Percentiles rank a stretch among this genome's conserved stretches.
phyloP scores from a whole-genome alignment of 2,329 filamentous ascomycete genomes.

The Cadophora malorum region DNA sequence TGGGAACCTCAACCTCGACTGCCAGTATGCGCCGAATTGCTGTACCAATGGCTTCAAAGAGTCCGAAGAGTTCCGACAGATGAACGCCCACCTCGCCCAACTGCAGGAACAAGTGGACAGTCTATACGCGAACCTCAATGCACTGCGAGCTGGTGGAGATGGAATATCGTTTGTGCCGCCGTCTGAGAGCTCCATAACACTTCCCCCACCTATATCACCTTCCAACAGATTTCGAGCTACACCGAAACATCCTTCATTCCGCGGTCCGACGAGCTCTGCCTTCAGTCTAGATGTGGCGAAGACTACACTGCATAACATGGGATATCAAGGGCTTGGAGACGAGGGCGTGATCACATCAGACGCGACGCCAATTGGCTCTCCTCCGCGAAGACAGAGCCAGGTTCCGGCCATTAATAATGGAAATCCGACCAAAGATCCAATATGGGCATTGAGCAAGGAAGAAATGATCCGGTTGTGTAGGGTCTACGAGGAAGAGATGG shows the following conservation, averaged over 20 bases:
- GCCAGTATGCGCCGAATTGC: constrained; percentile 71
- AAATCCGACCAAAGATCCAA: constrained; percentile 67
- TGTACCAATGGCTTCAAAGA: constrained; percentile 85
- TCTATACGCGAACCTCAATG: constrained; percentile 74
- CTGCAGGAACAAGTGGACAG: constrained; percentile 86
- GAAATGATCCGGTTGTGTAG: constrained; percentile 81
- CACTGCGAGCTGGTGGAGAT: constrained; percentile 42
- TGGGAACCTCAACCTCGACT: constrained; percentile 69
- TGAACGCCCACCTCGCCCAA: constrained; percentile 74
- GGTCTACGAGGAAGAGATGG: constrained; percentile 88
- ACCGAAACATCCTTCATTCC: constrained; percentile 65
- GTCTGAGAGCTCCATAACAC: constrained; percentile 41
- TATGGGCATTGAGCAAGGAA: constrained; percentile 78
- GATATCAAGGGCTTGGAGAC: constrained; percentile 73
- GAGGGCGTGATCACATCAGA: constrained; percentile 65
- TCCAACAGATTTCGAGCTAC: constrained; percentile 33
- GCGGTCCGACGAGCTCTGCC: constrained; percentile 83
- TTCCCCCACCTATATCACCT: constrained; percentile 39
- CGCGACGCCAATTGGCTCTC: constrained; percentile 51
- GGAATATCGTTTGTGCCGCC: constrained; percentile 28
- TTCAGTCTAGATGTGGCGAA: constrained; percentile 89
- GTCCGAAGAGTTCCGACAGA: constrained; percentile 85
- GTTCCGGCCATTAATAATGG: constrained; percentile 35
- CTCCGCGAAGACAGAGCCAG: constrained; percentile 38
- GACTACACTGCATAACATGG: constrained; percentile 87